Evolutionary conservation across 2,329 filamentous ascomycete species (phyloP), one percentile per base, ranked within the genome.

Genomic region (Trichophyton benhamiae): DNA sequence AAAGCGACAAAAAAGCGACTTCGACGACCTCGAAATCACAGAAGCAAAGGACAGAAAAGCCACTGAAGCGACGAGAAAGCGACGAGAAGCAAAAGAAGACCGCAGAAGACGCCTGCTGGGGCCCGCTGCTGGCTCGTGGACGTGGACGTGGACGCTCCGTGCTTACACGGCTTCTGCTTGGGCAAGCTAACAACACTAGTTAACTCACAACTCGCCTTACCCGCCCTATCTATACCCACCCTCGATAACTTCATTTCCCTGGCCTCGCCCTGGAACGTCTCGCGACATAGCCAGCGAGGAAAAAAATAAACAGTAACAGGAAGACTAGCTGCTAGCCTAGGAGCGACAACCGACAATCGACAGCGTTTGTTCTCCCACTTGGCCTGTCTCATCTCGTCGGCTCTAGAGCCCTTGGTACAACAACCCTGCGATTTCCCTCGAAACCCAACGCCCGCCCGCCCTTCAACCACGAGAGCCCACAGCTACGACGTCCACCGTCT

Each of bases 141-240:
- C 33, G 33, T 55, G 52, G 52, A 36, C 33, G 33, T 38, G 33
- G 33, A 38, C 33, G 33, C 33, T 38, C 33, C 33, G 33, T 38
- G 33, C 52, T 55, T n/a, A 27, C 52, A 17, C 27, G 27, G 27
- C 27, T 30, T 30, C 27, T 30, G 27, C 27, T 30, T 30, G 27
- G 27, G 6, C 27, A 30, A 30, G 27, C 27, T 27, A 33, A 27
- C 52, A 53, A 25, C 4, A 27, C 13, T 30, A 27, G 27, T 30
- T 36, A 27, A 30, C 20, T 27, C 33, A 11, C 46, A 17, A 44
- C 49, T 55, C 52, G 52, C 52, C 52, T 20, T 55, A 55, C 52
- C 52, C 52, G 52, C 52, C 48, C 52, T 55, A 53, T 53, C 49
- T 53, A 55, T 55, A 55, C 52, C 52, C 52, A 55, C 52, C 52